phyloP scores from a whole-genome alignment of 345 rosid genomes.

The Hibiscus syriacus region DNA sequence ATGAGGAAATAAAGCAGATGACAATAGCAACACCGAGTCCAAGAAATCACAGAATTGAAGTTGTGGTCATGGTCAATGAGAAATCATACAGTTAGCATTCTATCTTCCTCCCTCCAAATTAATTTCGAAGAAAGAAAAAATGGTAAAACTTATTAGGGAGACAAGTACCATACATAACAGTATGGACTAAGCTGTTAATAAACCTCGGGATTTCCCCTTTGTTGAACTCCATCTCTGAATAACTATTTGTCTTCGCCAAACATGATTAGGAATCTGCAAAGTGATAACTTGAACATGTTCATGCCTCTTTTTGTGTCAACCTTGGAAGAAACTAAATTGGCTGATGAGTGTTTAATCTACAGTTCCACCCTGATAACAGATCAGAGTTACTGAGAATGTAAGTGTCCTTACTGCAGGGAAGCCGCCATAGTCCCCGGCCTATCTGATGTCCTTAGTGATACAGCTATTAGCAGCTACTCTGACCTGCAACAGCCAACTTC shows the following conservation, averaged over 20 bases:
- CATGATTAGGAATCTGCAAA: conserved; percentile 56
- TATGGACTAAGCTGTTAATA: background rate
- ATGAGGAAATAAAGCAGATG: too few species aligned
- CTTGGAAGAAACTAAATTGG: background rate
- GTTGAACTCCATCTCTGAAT: conserved; percentile 13
- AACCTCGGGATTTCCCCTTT: conserved; percentile 11
- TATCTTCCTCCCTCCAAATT: background rate
- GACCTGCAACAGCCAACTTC: conserved; percentile 33
- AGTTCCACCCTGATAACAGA: background rate
- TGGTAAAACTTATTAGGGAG: too few species aligned
- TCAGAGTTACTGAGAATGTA: background rate
- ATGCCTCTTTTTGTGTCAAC: background rate
- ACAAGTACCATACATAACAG: too few species aligned
- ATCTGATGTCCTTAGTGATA: conserved; percentile 64
- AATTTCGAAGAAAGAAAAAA: background rate
- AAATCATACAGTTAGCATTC: background rate
- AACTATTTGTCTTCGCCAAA: conserved; percentile 69
- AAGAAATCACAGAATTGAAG: too few species aligned
- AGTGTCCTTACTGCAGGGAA: conserved; percentile 68
- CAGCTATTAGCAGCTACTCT: conserved; percentile 73
- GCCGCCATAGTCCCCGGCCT: conserved; percentile 83
- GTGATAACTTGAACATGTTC: conserved; percentile 2
- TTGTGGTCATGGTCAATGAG: too few species aligned
- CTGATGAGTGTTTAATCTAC: background rate
- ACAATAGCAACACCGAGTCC: too few species aligned